phyloP scores from a whole-genome alignment of 306 rosid species.

The Vigna angularis region DNA sequence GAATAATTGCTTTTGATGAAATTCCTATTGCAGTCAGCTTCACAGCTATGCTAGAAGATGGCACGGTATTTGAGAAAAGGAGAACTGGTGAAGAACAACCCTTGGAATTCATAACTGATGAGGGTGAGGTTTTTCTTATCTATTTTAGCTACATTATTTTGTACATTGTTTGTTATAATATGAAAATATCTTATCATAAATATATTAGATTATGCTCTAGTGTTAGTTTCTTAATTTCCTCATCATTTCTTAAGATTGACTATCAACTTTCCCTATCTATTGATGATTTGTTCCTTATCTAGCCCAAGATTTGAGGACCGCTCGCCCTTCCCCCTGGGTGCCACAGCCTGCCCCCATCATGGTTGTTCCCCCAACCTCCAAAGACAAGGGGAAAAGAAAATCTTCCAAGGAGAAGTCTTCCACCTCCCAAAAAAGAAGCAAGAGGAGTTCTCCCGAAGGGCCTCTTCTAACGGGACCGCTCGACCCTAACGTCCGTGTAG shows the following conservation, averaged over 20 bases:
- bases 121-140: slow-evolving; percentile 54
- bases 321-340: no score
- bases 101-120: slow-evolving; percentile 69
- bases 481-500: no score
- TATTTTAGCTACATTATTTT: slow-evolving; percentile 6
- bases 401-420: no score
- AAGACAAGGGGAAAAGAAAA: no score
- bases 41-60: slow-evolving; percentile 70
- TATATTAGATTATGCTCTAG: neutral
- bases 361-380: no score
- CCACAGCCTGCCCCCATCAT: no score
- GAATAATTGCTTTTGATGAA: slow-evolving; percentile 32
- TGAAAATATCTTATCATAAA: neutral
- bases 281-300: neutral
- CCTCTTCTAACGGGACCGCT: no score
- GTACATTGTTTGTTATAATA: neutral
- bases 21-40: slow-evolving; percentile 57
- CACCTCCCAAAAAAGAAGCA: no score
- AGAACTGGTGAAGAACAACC: slow-evolving; percentile 62
- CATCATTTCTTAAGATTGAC: neutral
- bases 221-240: neutral
- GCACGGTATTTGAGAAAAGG: slow-evolving; percentile 69
- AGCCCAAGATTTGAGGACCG: no score
- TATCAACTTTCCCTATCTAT: neutral
- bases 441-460: no score